Percentiles rank a stretch among this genome's conserved stretches.
Conservation (phyloP, 805 yeast species). For the Myxozyma monticola region DNA sequence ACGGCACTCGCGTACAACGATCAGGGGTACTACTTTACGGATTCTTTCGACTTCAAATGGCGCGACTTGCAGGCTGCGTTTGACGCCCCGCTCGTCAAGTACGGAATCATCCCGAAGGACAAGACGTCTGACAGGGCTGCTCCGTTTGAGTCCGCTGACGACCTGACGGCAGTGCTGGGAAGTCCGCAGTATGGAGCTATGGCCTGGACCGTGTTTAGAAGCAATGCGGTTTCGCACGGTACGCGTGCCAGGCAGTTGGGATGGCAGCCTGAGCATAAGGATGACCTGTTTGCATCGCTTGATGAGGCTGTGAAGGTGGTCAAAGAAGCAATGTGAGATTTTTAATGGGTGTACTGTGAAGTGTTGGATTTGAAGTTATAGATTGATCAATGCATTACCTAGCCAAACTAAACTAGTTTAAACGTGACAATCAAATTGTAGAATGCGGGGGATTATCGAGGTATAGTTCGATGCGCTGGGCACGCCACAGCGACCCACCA, state of each 20-base stretch:
- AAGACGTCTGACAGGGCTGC: slow-evolving; percentile 6
- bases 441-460: too few relatives aligned
- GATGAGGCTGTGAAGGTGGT: slow-evolving; percentile 31
- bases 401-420: too few relatives aligned
- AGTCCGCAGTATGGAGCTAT: slow-evolving; percentile 2
- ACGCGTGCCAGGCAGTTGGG: slow-evolving; percentile 22
- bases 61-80: slow-evolving; percentile 35
- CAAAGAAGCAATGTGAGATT: too few relatives aligned
- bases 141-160: neutral
- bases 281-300: slow-evolving; percentile 7
- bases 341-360: too few relatives aligned
- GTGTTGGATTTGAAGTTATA: too few relatives aligned
- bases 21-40: slow-evolving; percentile 43
- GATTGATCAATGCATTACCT: too few relatives aligned
- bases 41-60: slow-evolving; percentile 40
- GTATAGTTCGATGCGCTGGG: too few relatives aligned
- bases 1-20: slow-evolving; percentile 37
- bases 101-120: slow-evolving; percentile 13
- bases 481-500: too few relatives aligned
- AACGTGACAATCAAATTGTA: too few relatives aligned
- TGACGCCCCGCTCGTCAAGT: slow-evolving; percentile 32
- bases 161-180: slow-evolving; percentile 2
- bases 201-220: slow-evolving; percentile 8
- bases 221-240: slow-evolving; percentile 22
- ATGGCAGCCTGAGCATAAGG: slow-evolving; percentile 17